These are phyloP conservation scores for Emergomyces orientalis DNA, from an alignment of 2,329 filamentous ascomycete genomes.

Conservation along the genomic window DNA sequence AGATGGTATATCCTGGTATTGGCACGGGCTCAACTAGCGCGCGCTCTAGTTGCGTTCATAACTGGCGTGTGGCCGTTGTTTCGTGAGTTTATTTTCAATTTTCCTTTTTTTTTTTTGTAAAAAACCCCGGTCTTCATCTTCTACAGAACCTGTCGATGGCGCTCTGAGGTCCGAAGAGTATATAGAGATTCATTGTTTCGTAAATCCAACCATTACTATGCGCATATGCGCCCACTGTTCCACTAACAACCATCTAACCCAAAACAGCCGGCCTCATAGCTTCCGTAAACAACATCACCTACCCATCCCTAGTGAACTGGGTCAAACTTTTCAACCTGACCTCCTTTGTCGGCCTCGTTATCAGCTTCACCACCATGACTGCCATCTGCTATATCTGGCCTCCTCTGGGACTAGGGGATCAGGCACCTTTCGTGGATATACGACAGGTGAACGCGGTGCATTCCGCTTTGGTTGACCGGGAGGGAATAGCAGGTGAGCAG, in stretches of 20 bases:
- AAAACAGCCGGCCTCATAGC: slow-evolving; percentile 18
- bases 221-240: neutral
- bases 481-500: neutral
- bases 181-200: neutral
- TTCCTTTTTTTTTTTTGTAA: neutral
- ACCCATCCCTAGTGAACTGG: slow-evolving; percentile 14
- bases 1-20: slow-evolving; percentile 21
- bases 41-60: slow-evolving; percentile 16
- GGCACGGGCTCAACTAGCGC: slow-evolving; percentile 21
- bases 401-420: slow-evolving; percentile 16
- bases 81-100: slow-evolving; percentile 8
- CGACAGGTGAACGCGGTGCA: neutral
- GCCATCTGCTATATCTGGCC: slow-evolving; percentile 15
- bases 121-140: too few relatives aligned
- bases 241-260: neutral
- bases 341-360: slow-evolving; percentile 19
- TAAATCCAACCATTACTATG: neutral
- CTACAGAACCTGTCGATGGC: neutral
- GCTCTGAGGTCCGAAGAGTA: neutral
- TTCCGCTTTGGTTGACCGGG: neutral
- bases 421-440: slow-evolving; percentile 15
- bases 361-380: slow-evolving; percentile 17
- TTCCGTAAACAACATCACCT: slow-evolving; percentile 15
- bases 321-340: slow-evolving; percentile 20
- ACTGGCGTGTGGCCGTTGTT: slow-evolving; percentile 6